phyloP scores from a whole-genome alignment of 805 yeast species.

The Cyberlindnera amylophila region DNA sequence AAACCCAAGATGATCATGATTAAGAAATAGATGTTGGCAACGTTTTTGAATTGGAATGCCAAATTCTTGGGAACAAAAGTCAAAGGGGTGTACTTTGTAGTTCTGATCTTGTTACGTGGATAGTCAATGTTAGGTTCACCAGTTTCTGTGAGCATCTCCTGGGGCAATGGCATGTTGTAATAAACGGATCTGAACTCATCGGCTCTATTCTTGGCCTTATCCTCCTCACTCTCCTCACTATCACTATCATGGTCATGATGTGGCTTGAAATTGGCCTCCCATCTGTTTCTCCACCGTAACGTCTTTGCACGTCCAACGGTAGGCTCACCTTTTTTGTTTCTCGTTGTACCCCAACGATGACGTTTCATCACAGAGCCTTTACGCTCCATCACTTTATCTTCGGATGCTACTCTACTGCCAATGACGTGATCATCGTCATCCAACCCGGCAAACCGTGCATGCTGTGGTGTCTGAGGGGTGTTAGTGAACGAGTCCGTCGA shows the following conservation, averaged over 20 bases:
- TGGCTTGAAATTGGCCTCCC: slow-evolving; percentile 26
- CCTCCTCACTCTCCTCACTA: slow-evolving; percentile 31
- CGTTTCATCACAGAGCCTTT: slow-evolving; percentile 60
- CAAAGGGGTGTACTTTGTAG: slow-evolving; percentile 92
- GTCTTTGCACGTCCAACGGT: slow-evolving; percentile 57
- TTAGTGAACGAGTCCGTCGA: slow-evolving; percentile 20
- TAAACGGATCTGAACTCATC: slow-evolving; percentile 47
- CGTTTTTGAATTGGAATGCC: slow-evolving; percentile 72
- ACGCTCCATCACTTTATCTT: slow-evolving; percentile 24
- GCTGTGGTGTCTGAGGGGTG: slow-evolving; percentile 26
- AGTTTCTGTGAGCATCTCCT: slow-evolving; percentile 51
- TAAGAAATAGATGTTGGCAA: slow-evolving; percentile 88
- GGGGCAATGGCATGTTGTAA: slow-evolving; percentile 60
- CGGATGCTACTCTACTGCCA: slow-evolving; percentile 1
- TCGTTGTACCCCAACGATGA: slow-evolving; percentile 88
- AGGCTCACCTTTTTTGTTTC: slow-evolving; percentile 70
- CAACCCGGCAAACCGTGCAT: slow-evolving; percentile 21
- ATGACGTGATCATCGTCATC: slow-evolving; percentile 15
- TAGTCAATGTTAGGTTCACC: slow-evolving; percentile 59
- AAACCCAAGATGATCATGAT: slow-evolving; percentile 75
- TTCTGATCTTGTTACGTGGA: slow-evolving; percentile 88
- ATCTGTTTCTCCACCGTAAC: slow-evolving; percentile 41
- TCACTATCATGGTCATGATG: slow-evolving; percentile 29
- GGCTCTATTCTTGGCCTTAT: slow-evolving; percentile 33
- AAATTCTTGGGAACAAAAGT: slow-evolving; percentile 85